phyloP scores from a whole-genome alignment of 768 basidiomycete genomes.

The Auricularia cornea region DNA sequence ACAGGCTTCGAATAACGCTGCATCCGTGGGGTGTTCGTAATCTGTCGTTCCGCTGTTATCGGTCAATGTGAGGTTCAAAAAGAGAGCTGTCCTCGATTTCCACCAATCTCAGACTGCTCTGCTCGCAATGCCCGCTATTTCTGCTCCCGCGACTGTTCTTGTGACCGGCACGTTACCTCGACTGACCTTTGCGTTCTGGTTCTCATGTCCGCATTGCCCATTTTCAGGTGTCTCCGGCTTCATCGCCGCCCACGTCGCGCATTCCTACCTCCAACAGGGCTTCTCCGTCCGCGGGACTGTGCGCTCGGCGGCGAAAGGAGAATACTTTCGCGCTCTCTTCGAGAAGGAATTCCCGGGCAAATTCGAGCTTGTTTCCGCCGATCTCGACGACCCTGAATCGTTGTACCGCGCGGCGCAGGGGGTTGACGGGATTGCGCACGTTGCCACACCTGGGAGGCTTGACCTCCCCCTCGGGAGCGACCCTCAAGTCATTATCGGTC shows the following conservation, averaged over 20 bases:
- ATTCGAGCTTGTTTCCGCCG: constrained; percentile 28
- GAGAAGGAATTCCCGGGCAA: constrained; percentile 5
- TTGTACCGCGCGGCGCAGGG: constrained; percentile 4
- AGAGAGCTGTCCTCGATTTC: too few species aligned
- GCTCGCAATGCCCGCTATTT: not conserved
- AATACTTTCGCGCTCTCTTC: constrained; percentile 19
- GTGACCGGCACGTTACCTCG: constrained; percentile 2
- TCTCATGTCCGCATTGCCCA: not conserved
- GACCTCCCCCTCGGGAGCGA: not conserved
- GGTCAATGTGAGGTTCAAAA: too few species aligned
- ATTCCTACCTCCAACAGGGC: constrained; percentile 16
- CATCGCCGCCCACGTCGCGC: constrained; percentile 14
- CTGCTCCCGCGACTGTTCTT: constrained; percentile 5
- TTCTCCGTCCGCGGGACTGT: constrained; percentile 30
- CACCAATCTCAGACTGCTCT: not conserved
- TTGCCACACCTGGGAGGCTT: not conserved
- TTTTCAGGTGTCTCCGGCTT: constrained; percentile 9
- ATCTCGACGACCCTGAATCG: constrained; percentile 20
- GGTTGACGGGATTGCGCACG: not conserved
- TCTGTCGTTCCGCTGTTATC: too few species aligned
- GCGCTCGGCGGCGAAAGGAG: constrained; percentile 24
- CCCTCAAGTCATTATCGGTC: constrained; percentile 21
- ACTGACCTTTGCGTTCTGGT: not conserved
- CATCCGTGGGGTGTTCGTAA: too few species aligned
- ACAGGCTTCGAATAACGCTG: too few species aligned